Evolutionary conservation across 1,139 yeast species (phyloP), one percentile per base, ranked within the genome.

Genomic region (Zygosaccharomyces pseudobailii): DNA sequence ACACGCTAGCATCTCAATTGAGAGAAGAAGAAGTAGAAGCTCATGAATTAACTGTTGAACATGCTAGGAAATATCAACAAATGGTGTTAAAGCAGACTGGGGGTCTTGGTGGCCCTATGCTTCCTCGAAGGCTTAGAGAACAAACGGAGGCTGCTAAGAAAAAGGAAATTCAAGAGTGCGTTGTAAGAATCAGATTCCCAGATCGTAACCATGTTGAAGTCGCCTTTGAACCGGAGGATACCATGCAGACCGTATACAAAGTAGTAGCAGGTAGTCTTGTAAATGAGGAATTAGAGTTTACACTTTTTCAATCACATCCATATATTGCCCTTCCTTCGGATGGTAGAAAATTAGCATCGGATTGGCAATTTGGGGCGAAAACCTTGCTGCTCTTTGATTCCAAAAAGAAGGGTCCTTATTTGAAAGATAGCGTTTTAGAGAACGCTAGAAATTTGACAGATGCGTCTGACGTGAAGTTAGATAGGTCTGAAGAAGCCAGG

Each of bases 31-130:
- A 55, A 3, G 65, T 62, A 2, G 56, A 54, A 4, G 55, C 57
- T 42, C 78, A 77, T 57, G 75, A 76, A 33, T 61, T 79, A 57
- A 75, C 83, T 0, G 71, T 77, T 1, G 67, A 73, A 7, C 82
- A 79, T 50, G 83, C 80, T 1, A 74, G 74, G 54, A 69, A 69
- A 13, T 80, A 80, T 56, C 82, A 76, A 55, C 67, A 71, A 41
- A 62, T 75, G 46, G 66, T 80, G 36, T 63, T 73, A 17, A 68
- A 70, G 41, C 69, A 71, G 24, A 73, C 72, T 25, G 67, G 66
- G 17, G 49, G 48, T 4, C 42, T 53, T 10, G 58, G 58, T 34
- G 65, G 63, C 2, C 64, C 63, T 23, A 40, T 62, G 44, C 41
- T 62, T 44, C 58, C 67, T 39, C 66, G 50, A 66, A 65, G 63